phyloP scores from a whole-genome alignment of 352 stramenopile species.

The Aphanomyces astaci region DNA sequence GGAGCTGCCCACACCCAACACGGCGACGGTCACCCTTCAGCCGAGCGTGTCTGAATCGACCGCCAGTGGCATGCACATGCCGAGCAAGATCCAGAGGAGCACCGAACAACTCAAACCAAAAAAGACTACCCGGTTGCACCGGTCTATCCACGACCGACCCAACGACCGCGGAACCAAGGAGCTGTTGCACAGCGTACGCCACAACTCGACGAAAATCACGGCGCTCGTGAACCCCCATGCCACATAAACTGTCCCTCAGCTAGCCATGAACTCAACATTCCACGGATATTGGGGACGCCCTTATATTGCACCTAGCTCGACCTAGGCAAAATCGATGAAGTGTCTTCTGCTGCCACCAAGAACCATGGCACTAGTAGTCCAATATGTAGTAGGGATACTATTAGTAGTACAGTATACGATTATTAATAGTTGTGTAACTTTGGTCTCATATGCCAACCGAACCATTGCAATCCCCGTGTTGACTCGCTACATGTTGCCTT shows the following conservation, averaged over 20 bases:
- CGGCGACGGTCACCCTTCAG: not conserved
- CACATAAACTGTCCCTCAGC: not conserved
- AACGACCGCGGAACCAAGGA: constrained; percentile 51
- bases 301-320: too few species aligned
- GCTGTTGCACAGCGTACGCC: constrained; percentile 44
- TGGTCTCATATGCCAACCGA: too few species aligned
- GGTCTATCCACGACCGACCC: constrained; percentile 40
- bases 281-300: too few species aligned
- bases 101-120: constrained; percentile 7
- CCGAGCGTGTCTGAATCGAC: constrained; percentile 23
- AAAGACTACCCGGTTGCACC: constrained; percentile 22
- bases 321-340: too few species aligned
- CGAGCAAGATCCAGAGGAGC: not conserved
- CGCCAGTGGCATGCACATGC: constrained; percentile 16
- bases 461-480: too few species aligned
- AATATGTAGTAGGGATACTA: too few species aligned
- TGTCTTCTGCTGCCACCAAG: too few species aligned
- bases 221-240: constrained; percentile 41
- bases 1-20: not conserved
- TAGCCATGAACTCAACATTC: too few species aligned
- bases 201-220: constrained; percentile 70
- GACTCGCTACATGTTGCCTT: too few species aligned
- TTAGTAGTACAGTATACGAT: too few species aligned
- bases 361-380: too few species aligned
- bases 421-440: too few species aligned